Evolutionary conservation across 2,329 filamentous ascomycete genomes (phyloP).

Genomic region (Xylariales sp.): DNA sequence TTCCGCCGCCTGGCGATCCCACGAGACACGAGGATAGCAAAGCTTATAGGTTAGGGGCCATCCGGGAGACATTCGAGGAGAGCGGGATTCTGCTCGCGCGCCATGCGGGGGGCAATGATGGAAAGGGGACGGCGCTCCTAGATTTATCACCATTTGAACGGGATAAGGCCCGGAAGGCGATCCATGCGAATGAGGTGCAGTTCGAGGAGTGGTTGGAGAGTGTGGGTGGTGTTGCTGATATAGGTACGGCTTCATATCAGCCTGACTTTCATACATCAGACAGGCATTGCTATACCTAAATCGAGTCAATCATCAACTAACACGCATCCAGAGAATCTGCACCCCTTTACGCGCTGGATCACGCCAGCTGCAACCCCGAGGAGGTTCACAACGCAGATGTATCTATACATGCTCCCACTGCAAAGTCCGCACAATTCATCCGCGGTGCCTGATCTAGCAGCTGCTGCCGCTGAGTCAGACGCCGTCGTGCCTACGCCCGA

Average conservation of each 20-base stretch:
- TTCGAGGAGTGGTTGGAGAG: conserved; percentile 62
- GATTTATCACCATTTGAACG: conserved; percentile 55
- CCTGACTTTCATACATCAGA: too few relatives aligned
- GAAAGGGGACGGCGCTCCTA: conserved; percentile 46
- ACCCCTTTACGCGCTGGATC: conserved; percentile 89
- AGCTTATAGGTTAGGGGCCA: conserved; percentile 75
- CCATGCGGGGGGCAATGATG: conserved; percentile 23
- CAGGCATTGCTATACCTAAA: too few relatives aligned
- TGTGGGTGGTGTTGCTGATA: conserved; percentile 59
- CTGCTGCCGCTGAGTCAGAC: conserved; percentile 36
- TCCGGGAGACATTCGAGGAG: conserved; percentile 93
- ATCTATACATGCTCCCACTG: conserved; percentile 80
- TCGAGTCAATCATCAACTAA: too few relatives aligned
- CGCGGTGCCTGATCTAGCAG: conserved; percentile 17
- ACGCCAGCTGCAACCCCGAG: conserved; percentile 69
- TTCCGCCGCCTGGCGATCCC: conserved; percentile 41
- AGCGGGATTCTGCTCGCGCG: conserved; percentile 78
- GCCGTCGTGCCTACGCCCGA: conserved; percentile 66
- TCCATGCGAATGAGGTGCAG: conserved; percentile 61
- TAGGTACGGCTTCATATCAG: conserved; percentile 52
- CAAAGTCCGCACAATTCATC: conserved; percentile 17
- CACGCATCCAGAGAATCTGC: conserved; percentile 45
- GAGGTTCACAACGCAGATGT: conserved; percentile 95
- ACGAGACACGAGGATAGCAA: conserved; percentile 64
- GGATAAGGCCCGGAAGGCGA: conserved; percentile 60